phyloP scores from a whole-genome alignment of 495 filamentous ascomycete genomes.

The Xylaria telfairii region DNA sequence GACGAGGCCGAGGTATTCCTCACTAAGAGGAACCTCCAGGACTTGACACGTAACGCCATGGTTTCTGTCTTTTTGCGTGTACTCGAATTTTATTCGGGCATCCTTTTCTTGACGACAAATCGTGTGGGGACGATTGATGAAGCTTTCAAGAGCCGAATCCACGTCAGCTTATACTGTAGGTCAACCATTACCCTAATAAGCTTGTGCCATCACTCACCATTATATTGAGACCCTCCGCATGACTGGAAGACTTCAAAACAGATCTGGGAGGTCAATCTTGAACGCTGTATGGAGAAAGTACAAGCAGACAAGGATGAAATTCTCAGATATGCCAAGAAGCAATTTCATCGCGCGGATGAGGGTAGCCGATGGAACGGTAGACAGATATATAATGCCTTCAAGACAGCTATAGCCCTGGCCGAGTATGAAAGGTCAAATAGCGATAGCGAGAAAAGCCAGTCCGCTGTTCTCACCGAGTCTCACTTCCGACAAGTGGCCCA shows the following conservation, averaged over 20 bases:
- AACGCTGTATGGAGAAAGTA: constrained; percentile 63
- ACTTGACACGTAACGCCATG: constrained; percentile 77
- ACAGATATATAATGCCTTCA: constrained; percentile 53
- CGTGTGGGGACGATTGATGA: constrained; percentile 45
- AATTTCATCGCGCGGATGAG: constrained; percentile 20
- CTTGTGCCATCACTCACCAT: constrained; percentile 13
- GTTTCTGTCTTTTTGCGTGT: constrained; percentile 76
- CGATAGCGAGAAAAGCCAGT: constrained; percentile 13
- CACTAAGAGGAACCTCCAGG: constrained; percentile 74
- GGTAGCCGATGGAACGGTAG: constrained; percentile 48
- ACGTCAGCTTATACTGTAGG: constrained; percentile 62
- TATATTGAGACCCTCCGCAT: constrained; percentile 66
- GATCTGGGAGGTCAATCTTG: constrained; percentile 78
- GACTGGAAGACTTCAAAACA: constrained; percentile 69
- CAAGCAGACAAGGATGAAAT: constrained; percentile 33
- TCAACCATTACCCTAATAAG: constrained; percentile 80
- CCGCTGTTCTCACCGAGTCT: constrained; percentile 2
- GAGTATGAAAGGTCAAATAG: constrained; percentile 23
- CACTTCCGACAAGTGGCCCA: constrained; percentile 29
- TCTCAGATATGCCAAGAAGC: constrained; percentile 29
- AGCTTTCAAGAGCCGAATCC: constrained; percentile 48
- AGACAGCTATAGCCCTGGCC: constrained; percentile 46
- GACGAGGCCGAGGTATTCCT: constrained; percentile 84
- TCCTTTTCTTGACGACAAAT: constrained; percentile 60
- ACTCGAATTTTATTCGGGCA: constrained; percentile 62